A percentile compares a stretch with the other conserved stretches of the same genome.
Evolutionary conservation across 2,329 filamentous ascomycete species (phyloP).

Genomic region (Fusarium devonianum): DNA sequence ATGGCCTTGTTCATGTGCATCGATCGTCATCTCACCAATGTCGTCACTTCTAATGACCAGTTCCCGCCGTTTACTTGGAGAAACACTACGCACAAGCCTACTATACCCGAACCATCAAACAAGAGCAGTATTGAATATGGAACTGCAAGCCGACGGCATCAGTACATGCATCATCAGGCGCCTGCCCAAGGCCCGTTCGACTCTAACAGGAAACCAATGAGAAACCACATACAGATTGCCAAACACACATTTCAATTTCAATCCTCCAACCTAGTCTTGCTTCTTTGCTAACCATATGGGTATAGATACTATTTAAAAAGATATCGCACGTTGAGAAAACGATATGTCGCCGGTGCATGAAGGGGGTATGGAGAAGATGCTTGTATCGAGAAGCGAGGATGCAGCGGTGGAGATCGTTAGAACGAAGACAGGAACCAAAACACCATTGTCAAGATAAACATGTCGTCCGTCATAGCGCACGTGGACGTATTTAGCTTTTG

Average conservation of each 20-base stretch:
- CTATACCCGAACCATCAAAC: no score
- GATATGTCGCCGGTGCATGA: constrained; percentile 67
- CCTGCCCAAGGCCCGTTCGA: no score
- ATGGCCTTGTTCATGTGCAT: not conserved
- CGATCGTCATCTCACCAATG: no score
- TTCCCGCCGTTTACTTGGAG: constrained; percentile 3
- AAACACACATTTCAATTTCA: constrained; percentile 11
- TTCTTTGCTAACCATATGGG: constrained; percentile 39
- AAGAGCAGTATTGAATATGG: no score
- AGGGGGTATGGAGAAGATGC: constrained; percentile 14
- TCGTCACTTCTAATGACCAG: not conserved
- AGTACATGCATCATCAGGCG: constrained; percentile 1
- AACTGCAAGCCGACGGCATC: not conserved
- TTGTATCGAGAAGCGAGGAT: constrained; percentile 2
- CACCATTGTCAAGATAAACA: constrained; percentile 28
- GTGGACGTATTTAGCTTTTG: constrained; percentile 26
- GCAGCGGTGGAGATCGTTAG: no score
- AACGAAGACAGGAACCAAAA: not conserved
- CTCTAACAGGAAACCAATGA: constrained; percentile 25
- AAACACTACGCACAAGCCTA: constrained; percentile 3
- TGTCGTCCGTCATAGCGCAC: constrained; percentile 11
- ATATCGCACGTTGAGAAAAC: constrained; percentile 83
- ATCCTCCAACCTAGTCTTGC: constrained; percentile 16
- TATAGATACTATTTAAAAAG: constrained; percentile 75
- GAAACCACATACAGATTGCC: not conserved